phyloP scores from a whole-genome alignment of 176 grass and related monocot species.

The Melocanna baccifera region DNA sequence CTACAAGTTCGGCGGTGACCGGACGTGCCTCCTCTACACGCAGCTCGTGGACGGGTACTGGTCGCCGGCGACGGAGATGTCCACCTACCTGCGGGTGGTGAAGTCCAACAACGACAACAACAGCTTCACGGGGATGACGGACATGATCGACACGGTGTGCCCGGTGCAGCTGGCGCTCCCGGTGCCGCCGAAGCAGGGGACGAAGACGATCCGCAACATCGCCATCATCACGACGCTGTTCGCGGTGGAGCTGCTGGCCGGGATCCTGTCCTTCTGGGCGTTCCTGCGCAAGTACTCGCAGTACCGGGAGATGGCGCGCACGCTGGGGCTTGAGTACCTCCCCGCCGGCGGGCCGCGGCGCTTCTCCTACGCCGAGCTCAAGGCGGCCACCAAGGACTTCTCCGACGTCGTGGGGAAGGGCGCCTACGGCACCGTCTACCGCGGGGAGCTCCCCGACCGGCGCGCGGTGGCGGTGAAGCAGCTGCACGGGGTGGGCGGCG shows the following conservation, averaged over 20 bases:
- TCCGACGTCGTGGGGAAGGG: constrained; percentile 66
- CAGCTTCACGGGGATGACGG: constrained; percentile 67
- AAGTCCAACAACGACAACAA: constrained; percentile 35
- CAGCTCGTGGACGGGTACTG: constrained; percentile 52
- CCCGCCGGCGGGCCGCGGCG: constrained; percentile 75
- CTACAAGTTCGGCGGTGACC: constrained; percentile 47
- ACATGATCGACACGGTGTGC: constrained; percentile 73
- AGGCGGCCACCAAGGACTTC: constrained; percentile 86
- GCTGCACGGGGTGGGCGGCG: constrained; percentile 63
- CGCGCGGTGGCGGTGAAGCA: constrained; percentile 87
- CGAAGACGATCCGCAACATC: constrained; percentile 47
- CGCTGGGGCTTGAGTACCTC: constrained; percentile 77
- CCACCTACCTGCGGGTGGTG: constrained; percentile 55
- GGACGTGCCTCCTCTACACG: constrained; percentile 29
- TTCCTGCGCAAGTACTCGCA: constrained; percentile 94
- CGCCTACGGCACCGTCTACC: constrained; percentile 75
- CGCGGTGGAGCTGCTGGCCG: constrained; percentile 72
- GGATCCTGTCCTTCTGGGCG: constrained; percentile 83
- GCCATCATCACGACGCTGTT: constrained; percentile 71
- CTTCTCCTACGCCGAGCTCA: constrained; percentile 86
- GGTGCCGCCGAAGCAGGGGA: constrained; percentile 45
- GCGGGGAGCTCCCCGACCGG: constrained; percentile 73
- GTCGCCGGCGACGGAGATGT: constrained; percentile 66
- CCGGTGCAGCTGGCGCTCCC: constrained; percentile 55
- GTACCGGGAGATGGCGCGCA: constrained; percentile 92